These are phyloP conservation scores for Alternaria solani DNA, from an alignment of 2,329 filamentous ascomycete species.

Conservation along the genomic window DNA sequence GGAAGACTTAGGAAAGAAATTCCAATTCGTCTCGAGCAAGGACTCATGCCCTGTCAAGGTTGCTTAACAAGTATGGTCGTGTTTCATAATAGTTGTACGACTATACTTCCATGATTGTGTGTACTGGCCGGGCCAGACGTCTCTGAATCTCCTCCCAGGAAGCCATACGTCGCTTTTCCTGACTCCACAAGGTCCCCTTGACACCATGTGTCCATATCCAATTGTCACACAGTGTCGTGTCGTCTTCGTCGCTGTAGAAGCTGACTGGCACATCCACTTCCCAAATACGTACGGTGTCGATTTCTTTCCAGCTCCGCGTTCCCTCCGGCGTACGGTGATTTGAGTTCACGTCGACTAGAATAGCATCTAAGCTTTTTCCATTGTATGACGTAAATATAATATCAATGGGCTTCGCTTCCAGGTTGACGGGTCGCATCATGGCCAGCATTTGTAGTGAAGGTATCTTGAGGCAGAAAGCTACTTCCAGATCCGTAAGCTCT, in stretches of 20 bases:
- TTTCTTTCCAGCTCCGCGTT: slow-evolving; percentile 29
- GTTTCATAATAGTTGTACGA: background rate
- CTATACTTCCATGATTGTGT: slow-evolving; percentile 6
- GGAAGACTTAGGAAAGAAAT: background rate
- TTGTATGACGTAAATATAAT: slow-evolving; percentile 28
- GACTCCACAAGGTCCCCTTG: slow-evolving; percentile 31
- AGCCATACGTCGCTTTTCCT: slow-evolving; percentile 32
- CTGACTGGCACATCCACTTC: slow-evolving; percentile 40
- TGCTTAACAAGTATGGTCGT: background rate
- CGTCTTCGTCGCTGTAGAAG: slow-evolving; percentile 41
- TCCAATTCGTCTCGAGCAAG: background rate
- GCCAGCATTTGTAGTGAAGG: slow-evolving; percentile 29
- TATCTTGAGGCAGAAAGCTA: slow-evolving; percentile 30
- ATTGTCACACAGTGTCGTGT: slow-evolving; percentile 31
- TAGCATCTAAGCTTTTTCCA: slow-evolving; percentile 30
- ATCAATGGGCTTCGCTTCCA: slow-evolving; percentile 28
- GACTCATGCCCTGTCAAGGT: background rate
- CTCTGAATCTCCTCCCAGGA: slow-evolving; percentile 28
- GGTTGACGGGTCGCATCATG: slow-evolving; percentile 23
- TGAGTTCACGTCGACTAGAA: slow-evolving; percentile 38
- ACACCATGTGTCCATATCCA: slow-evolving; percentile 40
- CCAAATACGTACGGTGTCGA: slow-evolving; percentile 36
- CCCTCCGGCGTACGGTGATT: slow-evolving; percentile 33
- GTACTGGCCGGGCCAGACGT: slow-evolving; percentile 20
- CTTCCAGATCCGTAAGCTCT: slow-evolving; percentile 16